Conservation (phyloP, 495 filamentous ascomycete species). For the Tetracladium marchalianum region DNA sequence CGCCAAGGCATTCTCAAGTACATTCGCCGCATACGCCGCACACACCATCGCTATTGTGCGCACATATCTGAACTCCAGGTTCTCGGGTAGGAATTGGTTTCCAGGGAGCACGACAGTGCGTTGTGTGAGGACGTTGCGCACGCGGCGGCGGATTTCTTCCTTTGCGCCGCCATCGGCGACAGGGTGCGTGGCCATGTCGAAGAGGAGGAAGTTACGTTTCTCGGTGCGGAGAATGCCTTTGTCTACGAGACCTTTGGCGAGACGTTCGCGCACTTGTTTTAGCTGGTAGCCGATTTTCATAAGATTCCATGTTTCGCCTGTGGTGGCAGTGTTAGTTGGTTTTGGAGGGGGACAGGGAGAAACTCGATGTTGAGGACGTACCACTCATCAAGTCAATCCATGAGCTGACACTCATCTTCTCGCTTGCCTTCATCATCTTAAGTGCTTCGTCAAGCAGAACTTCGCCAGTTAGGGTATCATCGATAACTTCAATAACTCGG, state of each 20-base stretch:
- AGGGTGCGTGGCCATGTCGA: slow-evolving; percentile 99
- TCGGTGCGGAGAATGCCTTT: slow-evolving; percentile 97
- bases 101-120: slow-evolving; percentile 82
- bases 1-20: slow-evolving; percentile 91
- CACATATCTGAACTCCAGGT: slow-evolving; percentile 83
- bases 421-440: slow-evolving; percentile 99
- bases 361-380: slow-evolving; percentile 32
- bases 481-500: slow-evolving; percentile 89
- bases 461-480: slow-evolving; percentile 94
- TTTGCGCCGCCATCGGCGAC: slow-evolving; percentile 95
- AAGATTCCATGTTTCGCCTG: slow-evolving; percentile 98
- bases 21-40: slow-evolving; percentile 95
- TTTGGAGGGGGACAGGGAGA: background rate
- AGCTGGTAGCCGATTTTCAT: slow-evolving; percentile 99
- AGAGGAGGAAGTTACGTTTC: slow-evolving; percentile 97
- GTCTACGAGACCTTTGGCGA: slow-evolving; percentile 96
- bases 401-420: slow-evolving; percentile 98
- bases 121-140: slow-evolving; percentile 85
- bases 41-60: slow-evolving; percentile 94
- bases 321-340: slow-evolving; percentile 8
- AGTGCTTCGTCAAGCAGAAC: slow-evolving; percentile 95
- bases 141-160: slow-evolving; percentile 87
- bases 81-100: slow-evolving; percentile 82
- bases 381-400: slow-evolving; percentile 99
- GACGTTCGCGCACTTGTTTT: slow-evolving; percentile 95